A percentile compares a stretch with the other conserved stretches of the same genome.
Conservation (phyloP, 257 asterid species). For the Nicotiana tomentosiformis region DNA sequence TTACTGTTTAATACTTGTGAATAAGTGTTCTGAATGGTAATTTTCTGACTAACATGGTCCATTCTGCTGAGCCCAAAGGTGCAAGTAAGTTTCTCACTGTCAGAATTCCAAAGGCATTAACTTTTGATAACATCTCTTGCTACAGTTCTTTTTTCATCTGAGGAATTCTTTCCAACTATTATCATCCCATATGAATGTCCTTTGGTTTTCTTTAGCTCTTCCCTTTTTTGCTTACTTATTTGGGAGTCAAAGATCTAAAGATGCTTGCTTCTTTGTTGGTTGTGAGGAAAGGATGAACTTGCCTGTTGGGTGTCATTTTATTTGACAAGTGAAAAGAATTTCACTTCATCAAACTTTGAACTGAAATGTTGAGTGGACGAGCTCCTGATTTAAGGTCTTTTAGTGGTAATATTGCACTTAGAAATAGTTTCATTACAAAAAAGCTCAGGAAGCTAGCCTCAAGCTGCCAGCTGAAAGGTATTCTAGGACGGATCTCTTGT, state of each 20-base stretch:
- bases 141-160: not conserved
- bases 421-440: not conserved
- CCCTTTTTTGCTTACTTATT: not conserved
- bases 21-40: not conserved
- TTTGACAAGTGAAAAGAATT: not conserved
- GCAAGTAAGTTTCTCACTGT: not conserved
- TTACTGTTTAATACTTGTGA: not conserved
- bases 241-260: slow-evolving; percentile 1
- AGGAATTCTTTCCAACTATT: not conserved
- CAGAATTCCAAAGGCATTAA: not conserved
- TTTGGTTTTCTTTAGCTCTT: not conserved
- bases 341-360: not conserved
- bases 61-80: not conserved
- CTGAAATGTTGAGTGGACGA: not conserved
- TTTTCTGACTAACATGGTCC: not conserved
- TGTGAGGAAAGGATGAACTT: not conserved
- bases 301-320: not conserved
- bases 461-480: not conserved
- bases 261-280: not conserved
- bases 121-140: not conserved
- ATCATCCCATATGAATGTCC: not conserved
- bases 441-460: no score
- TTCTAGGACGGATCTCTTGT: not conserved
- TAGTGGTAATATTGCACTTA: not conserved
- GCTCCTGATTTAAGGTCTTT: not conserved